phyloP scores from a whole-genome alignment of 176 grass and related monocot species.

The Triticum urartu region DNA sequence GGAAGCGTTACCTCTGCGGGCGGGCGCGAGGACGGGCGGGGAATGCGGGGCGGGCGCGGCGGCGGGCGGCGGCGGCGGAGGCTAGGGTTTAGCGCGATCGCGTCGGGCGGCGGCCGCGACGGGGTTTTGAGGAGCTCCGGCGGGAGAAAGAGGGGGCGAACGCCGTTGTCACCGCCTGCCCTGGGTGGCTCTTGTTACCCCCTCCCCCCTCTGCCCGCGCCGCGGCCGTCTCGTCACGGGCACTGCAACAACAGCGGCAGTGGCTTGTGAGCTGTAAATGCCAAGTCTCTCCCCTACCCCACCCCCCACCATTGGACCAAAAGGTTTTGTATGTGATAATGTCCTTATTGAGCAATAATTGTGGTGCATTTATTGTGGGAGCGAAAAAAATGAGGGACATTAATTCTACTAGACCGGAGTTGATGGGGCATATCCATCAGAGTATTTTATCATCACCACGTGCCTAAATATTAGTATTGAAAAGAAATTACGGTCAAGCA shows the following conservation, averaged over 20 bases:
- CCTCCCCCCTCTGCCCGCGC: neutral
- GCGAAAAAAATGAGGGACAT: too few relatives aligned
- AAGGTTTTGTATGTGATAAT: neutral
- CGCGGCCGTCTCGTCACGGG: neutral
- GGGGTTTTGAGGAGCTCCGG: neutral
- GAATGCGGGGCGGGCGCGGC: neutral
- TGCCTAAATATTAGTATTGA: too few relatives aligned
- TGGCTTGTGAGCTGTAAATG: neutral
- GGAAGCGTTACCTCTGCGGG: neutral
- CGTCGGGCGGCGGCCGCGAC: neutral
- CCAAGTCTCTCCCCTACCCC: too few relatives aligned
- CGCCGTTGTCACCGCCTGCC: neutral
- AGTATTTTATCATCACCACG: too few relatives aligned
- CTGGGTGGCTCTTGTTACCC: neutral
- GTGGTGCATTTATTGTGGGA: neutral
- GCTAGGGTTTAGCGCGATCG: conserved; percentile 8
- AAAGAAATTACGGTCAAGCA: too few relatives aligned
- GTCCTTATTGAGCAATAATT: neutral
- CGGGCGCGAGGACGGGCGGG: neutral
- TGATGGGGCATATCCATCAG: too few relatives aligned
- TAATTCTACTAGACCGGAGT: too few relatives aligned
- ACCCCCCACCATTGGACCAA: neutral
- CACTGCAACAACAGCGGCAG: neutral
- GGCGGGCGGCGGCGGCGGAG: neutral
- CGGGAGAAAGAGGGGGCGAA: neutral